Percentiles rank a stretch among this genome's conserved stretches.
phyloP scores from a whole-genome alignment of 1,139 yeast genomes.

The Hyphopichia wangnamkhiaoensis region DNA sequence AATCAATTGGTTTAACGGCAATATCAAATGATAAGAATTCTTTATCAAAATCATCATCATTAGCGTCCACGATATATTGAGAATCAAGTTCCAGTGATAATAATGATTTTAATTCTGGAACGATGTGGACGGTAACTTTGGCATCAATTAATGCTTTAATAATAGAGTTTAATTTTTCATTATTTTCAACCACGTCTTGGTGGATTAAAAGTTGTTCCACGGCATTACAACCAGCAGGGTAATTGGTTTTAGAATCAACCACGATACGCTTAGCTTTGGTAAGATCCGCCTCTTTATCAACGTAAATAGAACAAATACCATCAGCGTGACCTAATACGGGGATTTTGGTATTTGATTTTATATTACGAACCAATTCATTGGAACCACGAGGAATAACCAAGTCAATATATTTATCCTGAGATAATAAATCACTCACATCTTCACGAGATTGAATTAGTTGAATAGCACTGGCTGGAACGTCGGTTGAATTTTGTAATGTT shows the following conservation, averaged over 20 bases:
- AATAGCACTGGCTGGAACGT: slow-evolving; percentile 76
- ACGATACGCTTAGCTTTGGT: slow-evolving; percentile 72
- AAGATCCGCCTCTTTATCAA: slow-evolving; percentile 75
- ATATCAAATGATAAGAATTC: slow-evolving; percentile 85
- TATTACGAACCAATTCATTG: slow-evolving; percentile 81
- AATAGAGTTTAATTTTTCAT: slow-evolving; percentile 41
- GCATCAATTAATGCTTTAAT: slow-evolving; percentile 54
- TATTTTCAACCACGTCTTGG: slow-evolving; percentile 41
- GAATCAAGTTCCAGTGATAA: slow-evolving; percentile 13
- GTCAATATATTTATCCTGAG: slow-evolving; percentile 88
- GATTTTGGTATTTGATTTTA: slow-evolving; percentile 85
- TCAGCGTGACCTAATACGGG: slow-evolving; percentile 99
- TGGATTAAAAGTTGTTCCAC: slow-evolving; percentile 82
- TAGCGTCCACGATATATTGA: slow-evolving; percentile 35
- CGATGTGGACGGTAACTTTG: slow-evolving; percentile 73
- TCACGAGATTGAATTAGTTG: slow-evolving; percentile 87
- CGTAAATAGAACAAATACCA: slow-evolving; percentile 88
- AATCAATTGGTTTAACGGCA: slow-evolving; percentile 64
- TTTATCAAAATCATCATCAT: slow-evolving; percentile 66
- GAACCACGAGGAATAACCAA: slow-evolving; percentile 97
- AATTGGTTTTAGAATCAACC: slow-evolving; percentile 89
- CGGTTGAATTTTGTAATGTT: slow-evolving; percentile 57
- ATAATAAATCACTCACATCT: slow-evolving; percentile 80
- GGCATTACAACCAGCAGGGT: slow-evolving; percentile 98
- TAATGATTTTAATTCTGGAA: slow-evolving; percentile 46